phyloP scores from a whole-genome alignment of 495 filamentous ascomycete species.

The Articulospora tetracladia region DNA sequence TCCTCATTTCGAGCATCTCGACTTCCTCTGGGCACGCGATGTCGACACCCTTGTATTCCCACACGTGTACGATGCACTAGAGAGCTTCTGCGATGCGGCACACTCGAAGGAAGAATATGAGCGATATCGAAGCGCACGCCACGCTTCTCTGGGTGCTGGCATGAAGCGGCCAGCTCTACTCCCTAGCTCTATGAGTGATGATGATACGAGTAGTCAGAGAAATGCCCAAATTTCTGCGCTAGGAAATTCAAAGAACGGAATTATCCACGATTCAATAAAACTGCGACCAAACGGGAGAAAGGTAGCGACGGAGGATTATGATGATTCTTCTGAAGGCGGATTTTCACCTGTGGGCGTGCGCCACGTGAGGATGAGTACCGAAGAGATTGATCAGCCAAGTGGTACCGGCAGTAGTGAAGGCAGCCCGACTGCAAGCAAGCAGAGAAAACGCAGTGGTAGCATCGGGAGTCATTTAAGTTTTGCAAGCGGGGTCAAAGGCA shows the following conservation, averaged over 20 bases:
- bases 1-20: conserved; percentile 90
- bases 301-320: conserved; percentile 8
- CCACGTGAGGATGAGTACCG: conserved; percentile 4
- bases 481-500: conserved; percentile 14
- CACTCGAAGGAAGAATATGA: conserved; percentile 49
- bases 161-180: conserved; percentile 5
- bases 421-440: neutral
- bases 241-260: neutral
- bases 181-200: conserved; percentile 15
- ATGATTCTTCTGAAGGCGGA: conserved; percentile 13
- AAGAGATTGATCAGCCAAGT: neutral
- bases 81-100: conserved; percentile 53
- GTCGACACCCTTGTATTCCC: conserved; percentile 82
- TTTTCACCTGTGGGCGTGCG: conserved; percentile 14
- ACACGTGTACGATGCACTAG: conserved; percentile 83
- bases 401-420: neutral
- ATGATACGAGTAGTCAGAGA: conserved; percentile 12
- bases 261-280: neutral
- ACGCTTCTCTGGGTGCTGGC: conserved; percentile 15
- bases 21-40: conserved; percentile 93
- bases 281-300: conserved; percentile 4
- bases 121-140: conserved; percentile 22
- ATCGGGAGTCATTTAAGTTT: conserved; percentile 23
- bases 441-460: conserved; percentile 17
- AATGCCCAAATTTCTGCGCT: conserved; percentile 6